Percentiles rank a stretch among this genome's conserved stretches.
Conservation (phyloP, 2,329 filamentous ascomycete genomes). For the Microcyclosporella mali region DNA sequence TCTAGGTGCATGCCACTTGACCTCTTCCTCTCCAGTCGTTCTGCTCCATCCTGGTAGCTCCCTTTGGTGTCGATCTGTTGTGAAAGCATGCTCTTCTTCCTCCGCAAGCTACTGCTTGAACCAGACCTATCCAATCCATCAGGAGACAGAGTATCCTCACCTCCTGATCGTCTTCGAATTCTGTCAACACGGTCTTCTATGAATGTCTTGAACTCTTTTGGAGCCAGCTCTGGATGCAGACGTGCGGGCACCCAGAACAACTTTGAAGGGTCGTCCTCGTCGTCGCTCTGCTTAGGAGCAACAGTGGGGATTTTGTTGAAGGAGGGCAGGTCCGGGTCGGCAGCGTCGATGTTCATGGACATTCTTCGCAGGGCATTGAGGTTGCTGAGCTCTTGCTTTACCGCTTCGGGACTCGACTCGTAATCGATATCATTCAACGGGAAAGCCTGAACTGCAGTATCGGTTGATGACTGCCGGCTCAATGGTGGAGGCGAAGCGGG, state of each 20-base stretch:
- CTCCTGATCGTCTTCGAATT: slow-evolving; percentile 77
- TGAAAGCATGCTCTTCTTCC: slow-evolving; percentile 95
- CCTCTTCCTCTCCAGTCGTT: slow-evolving; percentile 66
- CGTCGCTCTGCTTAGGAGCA: slow-evolving; percentile 62
- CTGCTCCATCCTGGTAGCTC: slow-evolving; percentile 77
- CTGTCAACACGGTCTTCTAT: slow-evolving; percentile 87
- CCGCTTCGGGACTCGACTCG: slow-evolving; percentile 80
- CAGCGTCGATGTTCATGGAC: slow-evolving; percentile 80
- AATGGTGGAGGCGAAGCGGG: slow-evolving; percentile 36
- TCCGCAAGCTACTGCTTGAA: slow-evolving; percentile 57
- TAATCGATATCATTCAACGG: slow-evolving; percentile 80
- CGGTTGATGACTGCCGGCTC: slow-evolving; percentile 29
- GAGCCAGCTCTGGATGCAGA: slow-evolving; percentile 88
- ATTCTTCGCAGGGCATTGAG: slow-evolving; percentile 82
- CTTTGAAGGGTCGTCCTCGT: slow-evolving; percentile 81
- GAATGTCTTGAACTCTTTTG: slow-evolving; percentile 94
- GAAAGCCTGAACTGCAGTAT: slow-evolving; percentile 41
- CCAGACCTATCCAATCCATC: slow-evolving; percentile 52
- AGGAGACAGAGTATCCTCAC: slow-evolving; percentile 53
- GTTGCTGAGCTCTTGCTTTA: slow-evolving; percentile 88
- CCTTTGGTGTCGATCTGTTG: slow-evolving; percentile 75
- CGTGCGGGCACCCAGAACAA: slow-evolving; percentile 94
- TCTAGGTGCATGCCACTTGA: slow-evolving; percentile 47
- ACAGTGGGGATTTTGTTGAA: slow-evolving; percentile 61
- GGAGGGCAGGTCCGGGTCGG: slow-evolving; percentile 69